Evolutionary conservation across 257 asterid species (phyloP), one percentile per base, ranked within the genome.

Genomic region (Mitragyna speciosa): DNA sequence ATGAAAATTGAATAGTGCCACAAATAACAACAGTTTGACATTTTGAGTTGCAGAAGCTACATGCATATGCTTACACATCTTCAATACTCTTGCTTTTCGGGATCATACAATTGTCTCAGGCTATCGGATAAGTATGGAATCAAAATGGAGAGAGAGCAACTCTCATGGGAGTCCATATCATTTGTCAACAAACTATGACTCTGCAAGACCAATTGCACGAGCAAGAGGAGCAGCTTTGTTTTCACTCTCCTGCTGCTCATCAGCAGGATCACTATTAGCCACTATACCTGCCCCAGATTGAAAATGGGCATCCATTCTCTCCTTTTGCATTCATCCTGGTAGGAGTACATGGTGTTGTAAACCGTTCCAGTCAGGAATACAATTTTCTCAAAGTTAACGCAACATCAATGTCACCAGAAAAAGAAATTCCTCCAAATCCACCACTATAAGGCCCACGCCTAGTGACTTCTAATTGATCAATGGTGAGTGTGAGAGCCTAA

Each of bases 391-490:
- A 79, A 72, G 98, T 96, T 47, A 95, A 80, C 30, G 99, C 99
- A 28, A 95, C 88, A 77, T 95, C 99, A 98, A 95, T 94, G 76
- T 93, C 97, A 47, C 99, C 99, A 0, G 93, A 58, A 65, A 91
- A 96, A 16, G 98, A 80, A n/a, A n/a, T n/a, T n/a, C n/a, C n/a
- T n/a, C n/a, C n/a, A n/a, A n/a, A n/a, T n/a, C n/a, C n/a, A n/a
- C 99, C 99, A 71, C 99, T 91, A 81, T 95, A 95, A 1, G 99
- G 98, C 61, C 99, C 99, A 1, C 99, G 97, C 75, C 98, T 92
- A 6, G 94, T 87, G 22, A 84, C 86, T 88, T 96, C 99, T 56
- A 96, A 90, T 79, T 94, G 61, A 76, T 96, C 99, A 2, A 96
- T 91, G n/a, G n/a, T n/a, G n/a, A n/a, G n/a, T n/a, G n/a, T n/a